These are phyloP conservation scores for Cryptococcus sp. DNA, from an alignment of 1,284 basidiomycete species.

Conservation along the genomic window DNA sequence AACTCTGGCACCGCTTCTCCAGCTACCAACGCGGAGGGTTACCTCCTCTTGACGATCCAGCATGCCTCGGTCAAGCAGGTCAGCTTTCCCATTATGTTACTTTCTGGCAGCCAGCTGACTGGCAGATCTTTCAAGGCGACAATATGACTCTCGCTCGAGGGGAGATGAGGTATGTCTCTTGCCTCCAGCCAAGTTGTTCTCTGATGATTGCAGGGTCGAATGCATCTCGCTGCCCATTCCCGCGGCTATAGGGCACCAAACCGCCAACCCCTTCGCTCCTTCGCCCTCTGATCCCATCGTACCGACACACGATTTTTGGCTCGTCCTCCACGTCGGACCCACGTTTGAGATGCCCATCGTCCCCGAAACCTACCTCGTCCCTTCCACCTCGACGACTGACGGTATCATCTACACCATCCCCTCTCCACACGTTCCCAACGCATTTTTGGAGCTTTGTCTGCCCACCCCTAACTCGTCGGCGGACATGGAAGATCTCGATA, in stretches of 20 bases:
- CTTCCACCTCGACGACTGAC: constrained; percentile 2
- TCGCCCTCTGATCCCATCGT: constrained; percentile 34
- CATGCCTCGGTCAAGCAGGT: constrained; percentile 38
- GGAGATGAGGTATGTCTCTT: constrained; percentile 33
- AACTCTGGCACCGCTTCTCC: constrained; percentile 18
- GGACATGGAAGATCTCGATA: constrained; percentile 58
- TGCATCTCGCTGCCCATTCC: constrained; percentile 45
- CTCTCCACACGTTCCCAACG: constrained; percentile 29
- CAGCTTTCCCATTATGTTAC: no score
- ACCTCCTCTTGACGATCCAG: constrained; percentile 35
- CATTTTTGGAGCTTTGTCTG: constrained; percentile 48
- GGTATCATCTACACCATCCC: constrained; percentile 33
- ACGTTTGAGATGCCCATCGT: constrained; percentile 42
- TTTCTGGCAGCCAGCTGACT: no score
- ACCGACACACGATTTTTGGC: constrained; percentile 46
- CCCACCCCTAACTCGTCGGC: constrained; percentile 44
- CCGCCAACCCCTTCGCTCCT: constrained; percentile 44
- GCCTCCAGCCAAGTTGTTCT: neutral
- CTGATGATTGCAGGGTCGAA: constrained; percentile 30
- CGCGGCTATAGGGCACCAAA: constrained; percentile 39
- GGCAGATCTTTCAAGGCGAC: constrained; percentile 34
- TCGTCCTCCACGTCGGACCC: constrained; percentile 39
- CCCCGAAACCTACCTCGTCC: constrained; percentile 24
- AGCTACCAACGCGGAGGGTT: constrained; percentile 23
- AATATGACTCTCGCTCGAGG: constrained; percentile 34